These are phyloP conservation scores for Protomyces lactucae-debilis DNA, from an alignment of 1,139 yeast genomes.

Conservation along the genomic window DNA sequence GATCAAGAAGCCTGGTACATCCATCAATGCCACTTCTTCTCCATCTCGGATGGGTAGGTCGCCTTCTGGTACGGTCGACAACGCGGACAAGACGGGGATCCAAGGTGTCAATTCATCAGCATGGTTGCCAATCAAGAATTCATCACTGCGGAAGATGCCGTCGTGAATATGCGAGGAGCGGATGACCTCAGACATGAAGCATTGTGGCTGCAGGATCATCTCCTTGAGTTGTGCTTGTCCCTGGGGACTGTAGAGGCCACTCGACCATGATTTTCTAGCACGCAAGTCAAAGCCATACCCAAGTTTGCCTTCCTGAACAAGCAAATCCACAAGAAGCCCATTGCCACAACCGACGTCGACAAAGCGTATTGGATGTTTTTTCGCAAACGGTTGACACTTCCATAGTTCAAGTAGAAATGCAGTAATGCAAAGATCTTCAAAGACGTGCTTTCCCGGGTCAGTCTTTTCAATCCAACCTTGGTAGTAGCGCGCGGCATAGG, in stretches of 20 bases:
- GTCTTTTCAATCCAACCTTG: slow-evolving; percentile 87
- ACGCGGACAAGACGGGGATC: slow-evolving; percentile 63
- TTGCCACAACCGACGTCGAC: slow-evolving; percentile 95
- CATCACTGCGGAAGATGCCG: slow-evolving; percentile 60
- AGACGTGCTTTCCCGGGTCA: slow-evolving; percentile 92
- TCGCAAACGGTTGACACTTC: slow-evolving; percentile 52
- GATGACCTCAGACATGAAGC: slow-evolving; percentile 33
- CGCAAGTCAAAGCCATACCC: slow-evolving; percentile 92
- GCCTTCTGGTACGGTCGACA: slow-evolving; percentile 4
- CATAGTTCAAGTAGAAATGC: slow-evolving; percentile 90
- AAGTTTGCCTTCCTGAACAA: slow-evolving; percentile 68
- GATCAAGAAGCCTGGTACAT: slow-evolving; percentile 65
- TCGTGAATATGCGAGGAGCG: slow-evolving; percentile 36
- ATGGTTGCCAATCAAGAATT: slow-evolving; percentile 89
- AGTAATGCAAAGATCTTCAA: slow-evolving; percentile 93
- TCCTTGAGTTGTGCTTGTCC: slow-evolving; percentile 59
- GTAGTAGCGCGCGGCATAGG: slow-evolving; percentile 70
- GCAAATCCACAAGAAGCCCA: slow-evolving; percentile 74
- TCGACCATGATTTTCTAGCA: slow-evolving; percentile 75
- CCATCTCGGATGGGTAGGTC: neutral
- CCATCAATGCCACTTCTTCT: slow-evolving; percentile 40
- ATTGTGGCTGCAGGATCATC: slow-evolving; percentile 73
- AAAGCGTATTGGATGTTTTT: slow-evolving; percentile 51
- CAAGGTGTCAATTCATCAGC: slow-evolving; percentile 94
- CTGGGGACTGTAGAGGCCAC: slow-evolving; percentile 53